Percentiles rank a stretch among this genome's conserved stretches.
These are phyloP conservation scores for Melanopsichium pennsylvanicum DNA, from an alignment of 1,284 basidiomycete genomes.

Conservation along the genomic window DNA sequence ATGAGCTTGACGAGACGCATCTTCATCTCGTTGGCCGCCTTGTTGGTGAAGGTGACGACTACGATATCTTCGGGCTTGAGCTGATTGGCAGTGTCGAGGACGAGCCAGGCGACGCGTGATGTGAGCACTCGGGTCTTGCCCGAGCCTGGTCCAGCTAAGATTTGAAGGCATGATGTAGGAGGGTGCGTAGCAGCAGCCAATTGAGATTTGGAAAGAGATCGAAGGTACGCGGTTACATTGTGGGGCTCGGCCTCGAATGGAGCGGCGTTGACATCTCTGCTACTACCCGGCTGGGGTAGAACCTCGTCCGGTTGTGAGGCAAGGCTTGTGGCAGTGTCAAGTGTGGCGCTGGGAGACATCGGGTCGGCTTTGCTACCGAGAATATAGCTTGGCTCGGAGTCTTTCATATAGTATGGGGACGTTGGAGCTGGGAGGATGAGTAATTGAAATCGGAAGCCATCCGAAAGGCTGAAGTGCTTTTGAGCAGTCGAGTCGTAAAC, in stretches of 20 bases:
- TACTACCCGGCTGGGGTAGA: neutral
- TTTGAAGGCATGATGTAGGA: slow-evolving; percentile 55
- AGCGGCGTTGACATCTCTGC: slow-evolving; percentile 2
- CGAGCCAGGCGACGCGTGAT: slow-evolving; percentile 59
- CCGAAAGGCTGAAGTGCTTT: too few relatives aligned
- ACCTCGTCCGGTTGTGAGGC: neutral
- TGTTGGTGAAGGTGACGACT: slow-evolving; percentile 72
- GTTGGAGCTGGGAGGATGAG: too few relatives aligned
- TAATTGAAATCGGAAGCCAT: too few relatives aligned
- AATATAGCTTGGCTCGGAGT: too few relatives aligned
- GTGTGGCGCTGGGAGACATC: slow-evolving; percentile 17
- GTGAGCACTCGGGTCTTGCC: slow-evolving; percentile 65
- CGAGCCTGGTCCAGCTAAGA: slow-evolving; percentile 62
- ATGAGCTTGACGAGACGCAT: slow-evolving; percentile 77
- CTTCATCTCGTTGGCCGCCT: slow-evolving; percentile 88
- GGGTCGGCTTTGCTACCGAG: too few relatives aligned
- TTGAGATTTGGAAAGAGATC: slow-evolving; percentile 52
- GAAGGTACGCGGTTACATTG: slow-evolving; percentile 23
- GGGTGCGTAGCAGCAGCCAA: slow-evolving; percentile 55
- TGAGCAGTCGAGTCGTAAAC: too few relatives aligned
- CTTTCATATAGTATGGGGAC: too few relatives aligned
- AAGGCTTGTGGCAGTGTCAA: neutral
- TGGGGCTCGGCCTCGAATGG: neutral
- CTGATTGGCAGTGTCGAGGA: slow-evolving; percentile 42
- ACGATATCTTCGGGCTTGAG: slow-evolving; percentile 56